These are phyloP conservation scores for Backusella parvicylindrica DNA, from an alignment of 192 early-diverging fungal genomes.

Conservation along the genomic window DNA sequence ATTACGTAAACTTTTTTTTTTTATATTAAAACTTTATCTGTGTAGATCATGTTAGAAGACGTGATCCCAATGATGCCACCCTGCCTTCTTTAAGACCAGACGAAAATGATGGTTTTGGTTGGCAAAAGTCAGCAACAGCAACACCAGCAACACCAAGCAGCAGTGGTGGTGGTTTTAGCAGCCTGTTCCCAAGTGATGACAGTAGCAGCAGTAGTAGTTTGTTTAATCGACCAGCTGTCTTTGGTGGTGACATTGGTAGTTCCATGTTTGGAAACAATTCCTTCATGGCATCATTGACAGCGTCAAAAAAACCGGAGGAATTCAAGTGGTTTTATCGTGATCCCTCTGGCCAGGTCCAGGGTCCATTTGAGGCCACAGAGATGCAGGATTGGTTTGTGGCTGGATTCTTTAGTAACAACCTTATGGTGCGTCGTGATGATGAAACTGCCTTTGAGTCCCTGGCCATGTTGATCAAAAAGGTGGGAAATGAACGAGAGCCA, in stretches of 20 bases:
- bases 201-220: background rate
- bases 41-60: background rate
- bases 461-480: slow-evolving; percentile 50
- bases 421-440: slow-evolving; percentile 81
- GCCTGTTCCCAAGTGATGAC: background rate
- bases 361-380: slow-evolving; percentile 81
- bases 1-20: background rate
- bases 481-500: slow-evolving; percentile 64
- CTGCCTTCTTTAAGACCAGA: background rate
- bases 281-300: background rate
- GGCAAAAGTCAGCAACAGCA: background rate
- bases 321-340: slow-evolving; percentile 83
- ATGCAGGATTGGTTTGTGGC: slow-evolving; percentile 96
- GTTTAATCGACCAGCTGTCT: background rate
- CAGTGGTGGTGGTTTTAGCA: background rate
- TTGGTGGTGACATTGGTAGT: background rate
- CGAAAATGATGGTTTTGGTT: background rate
- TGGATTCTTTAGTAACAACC: slow-evolving; percentile 77
- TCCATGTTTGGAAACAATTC: background rate
- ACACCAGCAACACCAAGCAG: background rate
- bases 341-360: slow-evolving; percentile 81
- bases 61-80: background rate
- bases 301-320: slow-evolving; percentile 24
- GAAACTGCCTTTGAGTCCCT: slow-evolving; percentile 79
- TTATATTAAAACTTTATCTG: background rate